phyloP scores from a whole-genome alignment of 768 basidiomycete species.

The Pholiota conissans region DNA sequence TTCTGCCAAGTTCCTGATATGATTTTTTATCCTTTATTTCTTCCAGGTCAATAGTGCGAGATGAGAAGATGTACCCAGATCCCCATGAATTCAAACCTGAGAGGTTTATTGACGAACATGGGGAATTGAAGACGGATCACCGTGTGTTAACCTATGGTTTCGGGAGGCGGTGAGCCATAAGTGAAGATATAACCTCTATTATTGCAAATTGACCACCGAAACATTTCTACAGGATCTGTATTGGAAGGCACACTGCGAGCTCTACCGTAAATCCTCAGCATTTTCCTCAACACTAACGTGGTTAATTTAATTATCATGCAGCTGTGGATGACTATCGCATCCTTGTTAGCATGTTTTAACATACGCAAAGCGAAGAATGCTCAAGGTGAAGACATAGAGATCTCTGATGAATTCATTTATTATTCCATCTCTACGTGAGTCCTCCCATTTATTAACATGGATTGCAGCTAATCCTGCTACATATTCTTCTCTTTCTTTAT shows the following conservation, averaged over 20 bases:
- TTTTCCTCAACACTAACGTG: not conserved
- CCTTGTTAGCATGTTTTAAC: conserved; percentile 2
- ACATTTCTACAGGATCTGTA: conserved; percentile 5
- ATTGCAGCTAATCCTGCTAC: not conserved
- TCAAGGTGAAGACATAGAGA: conserved; percentile 11
- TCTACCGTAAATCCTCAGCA: not conserved
- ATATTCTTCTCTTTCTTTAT: no score
- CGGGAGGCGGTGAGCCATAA: conserved; percentile 7
- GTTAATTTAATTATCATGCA: not conserved
- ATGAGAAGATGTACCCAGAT: conserved; percentile 18
- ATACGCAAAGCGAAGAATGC: conserved; percentile 8
- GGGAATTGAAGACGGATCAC: conserved; percentile 4
- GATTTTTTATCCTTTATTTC: not conserved
- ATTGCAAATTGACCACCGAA: no score
- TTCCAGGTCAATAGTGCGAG: conserved; percentile 17
- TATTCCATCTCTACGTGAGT: conserved; percentile 2
- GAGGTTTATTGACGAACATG: conserved; percentile 14
- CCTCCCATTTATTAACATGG: not conserved
- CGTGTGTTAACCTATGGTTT: conserved; percentile 11
- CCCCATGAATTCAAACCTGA: conserved; percentile 23
- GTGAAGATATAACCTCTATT: not conserved
- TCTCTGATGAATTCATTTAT: conserved; percentile 11
- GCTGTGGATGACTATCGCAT: conserved; percentile 8
- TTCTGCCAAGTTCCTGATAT: not conserved
- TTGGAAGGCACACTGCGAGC: conserved; percentile 7